These are phyloP conservation scores for Caryopteris hybrid DNA, from an alignment of 305 asterid species.

Conservation along the genomic window DNA sequence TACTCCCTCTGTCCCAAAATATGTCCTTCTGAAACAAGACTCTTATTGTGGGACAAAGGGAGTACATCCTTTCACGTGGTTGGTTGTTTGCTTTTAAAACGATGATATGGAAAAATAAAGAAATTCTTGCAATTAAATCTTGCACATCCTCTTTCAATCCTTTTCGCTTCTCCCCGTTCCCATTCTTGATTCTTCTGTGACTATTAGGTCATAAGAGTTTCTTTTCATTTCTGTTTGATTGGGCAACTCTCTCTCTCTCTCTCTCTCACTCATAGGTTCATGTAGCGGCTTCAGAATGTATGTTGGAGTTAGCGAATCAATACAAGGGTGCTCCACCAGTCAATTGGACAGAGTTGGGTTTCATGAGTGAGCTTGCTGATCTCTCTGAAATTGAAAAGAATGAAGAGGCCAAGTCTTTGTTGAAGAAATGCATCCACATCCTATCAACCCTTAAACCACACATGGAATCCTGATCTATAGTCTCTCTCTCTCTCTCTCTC, in stretches of 20 bases:
- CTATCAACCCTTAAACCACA: conserved; percentile 36
- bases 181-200: too few species aligned
- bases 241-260: neutral
- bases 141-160: too few species aligned
- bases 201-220: too few species aligned
- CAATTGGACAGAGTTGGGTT: conserved; percentile 35
- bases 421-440: conserved; percentile 64
- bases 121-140: too few species aligned
- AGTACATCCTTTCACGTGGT: too few species aligned
- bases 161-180: too few species aligned
- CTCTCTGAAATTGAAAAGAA: conserved; percentile 60
- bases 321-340: conserved; percentile 30
- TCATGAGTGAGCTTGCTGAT: conserved; percentile 58
- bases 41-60: too few species aligned
- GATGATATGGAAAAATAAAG: too few species aligned
- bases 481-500: neutral
- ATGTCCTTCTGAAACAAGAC: too few species aligned
- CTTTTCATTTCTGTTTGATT: too few species aligned
- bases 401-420: conserved; percentile 74
- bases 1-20: too few species aligned
- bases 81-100: too few species aligned
- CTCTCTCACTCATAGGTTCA: conserved; percentile 52
- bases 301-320: conserved; percentile 52
- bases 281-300: conserved; percentile 77
- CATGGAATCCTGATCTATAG: conserved; percentile 16